Conservation (phyloP, 2,329 filamentous ascomycete genomes). For the Talaromyces sp. region DNA sequence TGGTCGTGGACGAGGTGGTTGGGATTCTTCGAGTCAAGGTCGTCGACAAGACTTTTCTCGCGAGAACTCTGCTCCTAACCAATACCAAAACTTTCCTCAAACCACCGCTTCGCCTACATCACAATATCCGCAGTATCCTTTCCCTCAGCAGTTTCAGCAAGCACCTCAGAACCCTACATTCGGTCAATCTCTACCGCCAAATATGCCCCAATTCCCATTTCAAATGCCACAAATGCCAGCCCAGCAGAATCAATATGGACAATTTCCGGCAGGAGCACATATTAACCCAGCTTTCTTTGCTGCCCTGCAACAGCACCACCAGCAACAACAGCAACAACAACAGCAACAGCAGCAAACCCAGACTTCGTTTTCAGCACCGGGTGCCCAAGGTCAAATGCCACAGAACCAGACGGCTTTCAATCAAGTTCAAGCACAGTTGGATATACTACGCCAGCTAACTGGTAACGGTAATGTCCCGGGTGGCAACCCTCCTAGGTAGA, state of each 20-base stretch:
- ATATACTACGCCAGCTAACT: constrained; percentile 34
- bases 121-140: constrained; percentile 24
- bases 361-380: neutral
- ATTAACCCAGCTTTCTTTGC: constrained; percentile 58
- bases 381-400: constrained; percentile 15
- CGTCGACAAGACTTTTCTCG: constrained; percentile 24
- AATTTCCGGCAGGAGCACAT: constrained; percentile 43
- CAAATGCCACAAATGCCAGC: constrained; percentile 36
- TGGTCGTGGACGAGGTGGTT: constrained; percentile 25
- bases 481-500: neutral
- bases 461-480: constrained; percentile 21
- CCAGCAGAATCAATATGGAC: constrained; percentile 43
- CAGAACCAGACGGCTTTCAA: constrained; percentile 31
- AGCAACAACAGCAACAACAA: constrained; percentile 29
- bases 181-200: constrained; percentile 15
- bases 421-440: constrained; percentile 39
- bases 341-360: constrained; percentile 16
- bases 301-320: constrained; percentile 40
- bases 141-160: constrained; percentile 24
- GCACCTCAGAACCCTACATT: constrained; percentile 16
- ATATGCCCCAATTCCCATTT: constrained; percentile 32
- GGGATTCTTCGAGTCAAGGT: constrained; percentile 22
- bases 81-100: constrained; percentile 20
- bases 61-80: constrained; percentile 21
- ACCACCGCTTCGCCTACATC: constrained; percentile 17